Percentiles rank a stretch among this genome's conserved stretches.
Conservation (phyloP, 169 alveolate species). For the Prorocentrum cordatum region DNA sequence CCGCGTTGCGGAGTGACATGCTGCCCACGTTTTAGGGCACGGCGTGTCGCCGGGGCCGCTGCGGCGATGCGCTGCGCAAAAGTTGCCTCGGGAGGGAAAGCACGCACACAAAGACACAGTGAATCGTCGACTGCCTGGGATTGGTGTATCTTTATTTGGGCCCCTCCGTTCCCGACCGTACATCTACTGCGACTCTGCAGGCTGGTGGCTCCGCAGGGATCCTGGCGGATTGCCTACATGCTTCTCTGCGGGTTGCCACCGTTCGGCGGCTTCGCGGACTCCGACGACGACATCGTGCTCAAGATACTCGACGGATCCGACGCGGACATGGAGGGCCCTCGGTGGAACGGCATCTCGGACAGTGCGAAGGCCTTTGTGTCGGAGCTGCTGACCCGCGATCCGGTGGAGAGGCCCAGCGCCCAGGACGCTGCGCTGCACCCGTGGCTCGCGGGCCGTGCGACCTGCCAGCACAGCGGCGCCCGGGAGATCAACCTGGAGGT, state of each 20-base stretch:
- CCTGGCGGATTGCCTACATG: constrained; percentile 72
- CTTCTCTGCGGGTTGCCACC: constrained; percentile 77
- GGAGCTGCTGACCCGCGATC: constrained; percentile 74
- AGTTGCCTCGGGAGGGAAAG: too few relatives aligned
- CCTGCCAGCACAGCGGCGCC: background rate
- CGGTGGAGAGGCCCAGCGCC: constrained; percentile 75
- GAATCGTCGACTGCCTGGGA: too few relatives aligned
- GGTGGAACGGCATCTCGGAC: constrained; percentile 72
- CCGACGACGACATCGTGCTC: constrained; percentile 76
- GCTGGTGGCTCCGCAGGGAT: too few relatives aligned
- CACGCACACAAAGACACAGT: too few relatives aligned
- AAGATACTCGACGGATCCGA: constrained; percentile 75
- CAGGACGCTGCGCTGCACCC: constrained; percentile 76
- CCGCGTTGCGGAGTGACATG: too few relatives aligned
- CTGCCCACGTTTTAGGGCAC: too few relatives aligned
- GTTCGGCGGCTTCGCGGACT: constrained; percentile 80
- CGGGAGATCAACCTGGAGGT: background rate
- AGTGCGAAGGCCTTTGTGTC: constrained; percentile 75
- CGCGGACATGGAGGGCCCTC: background rate
- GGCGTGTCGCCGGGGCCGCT: too few relatives aligned
- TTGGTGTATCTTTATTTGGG: too few relatives aligned
- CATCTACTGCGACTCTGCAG: too few relatives aligned
- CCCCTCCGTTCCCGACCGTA: too few relatives aligned
- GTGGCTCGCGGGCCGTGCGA: constrained; percentile 73
- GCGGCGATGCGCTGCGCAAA: too few relatives aligned